Conservation (phyloP, 352 stramenopile genomes). For the Globisporangium cylindrosporum region DNA sequence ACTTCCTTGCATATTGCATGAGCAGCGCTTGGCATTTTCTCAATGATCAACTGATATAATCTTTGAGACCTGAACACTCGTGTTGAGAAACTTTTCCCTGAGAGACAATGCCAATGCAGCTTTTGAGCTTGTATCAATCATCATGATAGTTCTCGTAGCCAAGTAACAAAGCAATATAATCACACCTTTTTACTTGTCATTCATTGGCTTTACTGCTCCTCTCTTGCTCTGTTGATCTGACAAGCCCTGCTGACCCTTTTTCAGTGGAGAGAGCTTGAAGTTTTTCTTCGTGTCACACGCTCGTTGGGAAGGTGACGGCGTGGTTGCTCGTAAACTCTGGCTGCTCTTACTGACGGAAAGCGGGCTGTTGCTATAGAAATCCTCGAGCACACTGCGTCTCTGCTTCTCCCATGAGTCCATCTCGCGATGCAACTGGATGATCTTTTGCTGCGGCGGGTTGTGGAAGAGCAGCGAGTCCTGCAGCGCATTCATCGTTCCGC, state of each 20-base stretch:
- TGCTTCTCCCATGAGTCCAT: slow-evolving; percentile 44
- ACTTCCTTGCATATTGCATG: neutral
- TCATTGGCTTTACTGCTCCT: neutral
- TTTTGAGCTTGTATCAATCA: neutral
- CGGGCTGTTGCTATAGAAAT: slow-evolving; percentile 28
- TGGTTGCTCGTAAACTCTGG: neutral
- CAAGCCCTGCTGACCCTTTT: neutral
- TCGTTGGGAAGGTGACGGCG: neutral
- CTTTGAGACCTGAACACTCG: slow-evolving; percentile 77
- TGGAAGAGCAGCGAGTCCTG: slow-evolving; percentile 77
- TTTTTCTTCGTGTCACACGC: neutral
- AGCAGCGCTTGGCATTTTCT: slow-evolving; percentile 21
- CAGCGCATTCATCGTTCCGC: slow-evolving; percentile 70
- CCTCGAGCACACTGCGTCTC: slow-evolving; percentile 48
- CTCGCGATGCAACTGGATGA: slow-evolving; percentile 58
- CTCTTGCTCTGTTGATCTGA: neutral
- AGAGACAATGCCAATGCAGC: slow-evolving; percentile 45
- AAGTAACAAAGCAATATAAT: neutral
- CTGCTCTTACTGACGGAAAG: neutral
- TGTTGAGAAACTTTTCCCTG: slow-evolving; percentile 65
- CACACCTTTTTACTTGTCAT: neutral
- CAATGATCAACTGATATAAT: slow-evolving; percentile 87
- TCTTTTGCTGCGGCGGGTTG: slow-evolving; percentile 75
- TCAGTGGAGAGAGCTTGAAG: slow-evolving; percentile 11
- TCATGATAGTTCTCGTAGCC: neutral